Base-by-base conservation (phyloP, 2,329 filamentous ascomycete species). In the Blumeriella jaapii region DNA sequence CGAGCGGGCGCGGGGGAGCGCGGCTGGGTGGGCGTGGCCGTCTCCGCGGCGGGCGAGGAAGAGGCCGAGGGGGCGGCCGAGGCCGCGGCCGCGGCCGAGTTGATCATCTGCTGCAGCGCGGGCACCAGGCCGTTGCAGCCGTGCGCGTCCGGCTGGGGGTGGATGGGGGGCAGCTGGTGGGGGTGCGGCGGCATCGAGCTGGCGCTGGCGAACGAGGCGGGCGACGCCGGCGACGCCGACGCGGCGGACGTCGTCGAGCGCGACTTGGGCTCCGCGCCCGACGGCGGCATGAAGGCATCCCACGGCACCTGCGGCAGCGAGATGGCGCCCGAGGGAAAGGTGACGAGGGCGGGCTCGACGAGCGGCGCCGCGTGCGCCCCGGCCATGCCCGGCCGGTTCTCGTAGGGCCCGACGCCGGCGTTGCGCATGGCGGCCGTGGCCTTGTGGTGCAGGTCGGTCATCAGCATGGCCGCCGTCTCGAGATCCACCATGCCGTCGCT, bases 381-480 rank as follows among this genome's bases (percentile, higher is more conserved):
- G 46, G 79, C 67, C 58, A 82, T 77, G 54, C 74, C 71, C 19
- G 69, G 62, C 55, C 60, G 65, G 44, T 67, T 62, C 44, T 74
- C 71, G 52, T 67, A 77, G 31, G 69, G 64, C 39, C 49, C 52
- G 30, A 55, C 48, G 49, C 64, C 67, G 43, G 64, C 66, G 47
- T 66, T 69, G 38, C 73, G 70, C 61, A 75, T 84, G 52, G 76
- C 68, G 40, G 74, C 78, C 62, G 87, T 89, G 53, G 78, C 87
- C 68, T 95, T 95, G 67, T 95, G 86, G 64, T 94, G 89, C 57
- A 96, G 81, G 64, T 96, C 87, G 57, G 89, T 91, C 67, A 98
- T 93, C 59, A 98, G 75, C 85, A 96, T 95, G 50, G 91, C 91
- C 50, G 91, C 91, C 52, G 89, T 86, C 69, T 98, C 89, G 55